Conservation (phyloP, 139 green algal species). For the Coelastrella sp. region DNA sequence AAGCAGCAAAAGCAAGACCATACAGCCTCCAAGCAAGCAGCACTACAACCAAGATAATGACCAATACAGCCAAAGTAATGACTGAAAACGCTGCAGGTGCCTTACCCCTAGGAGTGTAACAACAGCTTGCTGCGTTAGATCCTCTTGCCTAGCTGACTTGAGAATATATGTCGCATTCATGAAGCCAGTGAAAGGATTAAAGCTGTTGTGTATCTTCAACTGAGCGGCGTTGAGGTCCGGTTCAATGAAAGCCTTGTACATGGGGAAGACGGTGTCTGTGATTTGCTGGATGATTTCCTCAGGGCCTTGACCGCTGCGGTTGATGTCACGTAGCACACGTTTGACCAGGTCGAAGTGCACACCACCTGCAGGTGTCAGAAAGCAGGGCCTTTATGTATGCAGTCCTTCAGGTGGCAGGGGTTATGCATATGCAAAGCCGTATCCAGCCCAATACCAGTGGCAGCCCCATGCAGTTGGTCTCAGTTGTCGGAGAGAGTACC, state of each 20-base stretch:
- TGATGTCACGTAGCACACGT: constrained; percentile 96
- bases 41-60: too few relatives aligned
- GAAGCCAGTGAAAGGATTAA: constrained; percentile 98
- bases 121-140: constrained; percentile 62
- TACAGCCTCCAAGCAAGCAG: too few relatives aligned
- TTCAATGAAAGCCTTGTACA: constrained; percentile 99
- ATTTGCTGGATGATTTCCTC: constrained; percentile 97
- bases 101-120: constrained; percentile 65
- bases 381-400: not conserved
- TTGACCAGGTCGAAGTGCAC: constrained; percentile 99
- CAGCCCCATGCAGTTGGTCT: too few relatives aligned
- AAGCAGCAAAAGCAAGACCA: too few relatives aligned
- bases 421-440: too few relatives aligned
- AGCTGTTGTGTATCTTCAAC: constrained; percentile 94
- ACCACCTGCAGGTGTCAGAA: constrained; percentile 67
- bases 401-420: too few relatives aligned
- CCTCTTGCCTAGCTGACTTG: constrained; percentile 78
- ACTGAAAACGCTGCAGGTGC: too few relatives aligned
- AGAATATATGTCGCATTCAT: constrained; percentile 97
- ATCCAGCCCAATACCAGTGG: too few relatives aligned
- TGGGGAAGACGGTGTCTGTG: constrained; percentile 95
- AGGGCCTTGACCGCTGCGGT: constrained; percentile 88
- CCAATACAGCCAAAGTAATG: too few relatives aligned
- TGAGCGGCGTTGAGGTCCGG: constrained; percentile 94
- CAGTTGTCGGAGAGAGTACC: too few relatives aligned